These are phyloP conservation scores for Suillus occidentalis DNA, from an alignment of 768 basidiomycete species.

Conservation along the genomic window DNA sequence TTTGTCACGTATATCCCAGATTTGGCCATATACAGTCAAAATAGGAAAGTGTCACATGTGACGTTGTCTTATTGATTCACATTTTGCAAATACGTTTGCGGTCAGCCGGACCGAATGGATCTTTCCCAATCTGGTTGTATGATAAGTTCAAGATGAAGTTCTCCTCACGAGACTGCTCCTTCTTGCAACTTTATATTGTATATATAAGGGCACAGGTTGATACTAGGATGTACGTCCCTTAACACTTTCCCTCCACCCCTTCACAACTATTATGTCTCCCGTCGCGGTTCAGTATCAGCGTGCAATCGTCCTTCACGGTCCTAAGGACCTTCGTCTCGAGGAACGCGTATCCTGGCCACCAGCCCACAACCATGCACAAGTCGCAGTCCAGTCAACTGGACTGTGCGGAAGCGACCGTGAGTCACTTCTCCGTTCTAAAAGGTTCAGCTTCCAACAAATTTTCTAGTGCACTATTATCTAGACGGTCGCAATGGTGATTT, in stretches of 20 bases:
- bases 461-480: slow-evolving; percentile 83
- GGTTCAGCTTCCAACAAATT: slow-evolving; percentile 1
- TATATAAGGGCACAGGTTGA: slow-evolving; percentile 5
- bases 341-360: slow-evolving; percentile 74
- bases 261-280: slow-evolving; percentile 40
- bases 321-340: slow-evolving; percentile 81
- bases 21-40: slow-evolving; percentile 12
- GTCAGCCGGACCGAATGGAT: slow-evolving; percentile 33
- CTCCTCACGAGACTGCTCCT: slow-evolving; percentile 35
- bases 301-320: slow-evolving; percentile 82
- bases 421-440: slow-evolving; percentile 26
- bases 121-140: slow-evolving; percentile 23
- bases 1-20: slow-evolving; percentile 14
- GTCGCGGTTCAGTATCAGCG: slow-evolving; percentile 53
- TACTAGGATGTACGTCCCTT: slow-evolving; percentile 24
- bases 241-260: slow-evolving; percentile 22
- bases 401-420: slow-evolving; percentile 85
- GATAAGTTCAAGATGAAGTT: slow-evolving; percentile 18
- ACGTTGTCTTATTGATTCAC: slow-evolving; percentile 16
- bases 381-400: slow-evolving; percentile 80
- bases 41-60: neutral
- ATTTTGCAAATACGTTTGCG: slow-evolving; percentile 23
- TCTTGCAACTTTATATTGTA: slow-evolving; percentile 35
- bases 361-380: slow-evolving; percentile 69
- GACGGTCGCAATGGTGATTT: slow-evolving; percentile 94